These are phyloP conservation scores for Carex scoparia DNA, from an alignment of 176 grass and related monocot species.

Conservation along the genomic window DNA sequence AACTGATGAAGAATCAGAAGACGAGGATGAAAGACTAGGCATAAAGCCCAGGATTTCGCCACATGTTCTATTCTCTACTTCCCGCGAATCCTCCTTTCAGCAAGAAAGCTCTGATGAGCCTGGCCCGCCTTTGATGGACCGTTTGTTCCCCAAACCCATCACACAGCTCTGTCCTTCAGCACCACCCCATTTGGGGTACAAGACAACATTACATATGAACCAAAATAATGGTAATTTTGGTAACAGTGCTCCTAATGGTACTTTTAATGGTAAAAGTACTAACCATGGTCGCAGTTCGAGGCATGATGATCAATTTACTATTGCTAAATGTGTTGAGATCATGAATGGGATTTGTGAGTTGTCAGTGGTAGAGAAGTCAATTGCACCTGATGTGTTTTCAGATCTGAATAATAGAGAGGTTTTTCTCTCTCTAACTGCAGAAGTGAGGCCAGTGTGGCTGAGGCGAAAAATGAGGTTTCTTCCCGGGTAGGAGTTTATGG, in stretches of 20 bases:
- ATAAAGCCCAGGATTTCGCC: slow-evolving; percentile 14
- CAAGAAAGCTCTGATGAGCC: slow-evolving; percentile 45
- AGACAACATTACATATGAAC: slow-evolving; percentile 22
- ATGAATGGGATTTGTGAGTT: slow-evolving; percentile 60
- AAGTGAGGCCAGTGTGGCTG: slow-evolving; percentile 64
- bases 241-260: slow-evolving; percentile 39
- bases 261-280: background rate
- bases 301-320: slow-evolving; percentile 51
- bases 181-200: slow-evolving; percentile 45
- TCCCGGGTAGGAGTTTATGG: slow-evolving; percentile 17
- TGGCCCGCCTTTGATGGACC: slow-evolving; percentile 32
- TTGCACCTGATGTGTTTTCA: slow-evolving; percentile 70
- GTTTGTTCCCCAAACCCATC: slow-evolving; percentile 33
- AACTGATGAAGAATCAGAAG: slow-evolving; percentile 24
- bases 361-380: slow-evolving; percentile 59
- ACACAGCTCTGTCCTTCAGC: slow-evolving; percentile 35
- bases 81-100: slow-evolving; percentile 65
- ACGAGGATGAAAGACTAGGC: slow-evolving; percentile 14
- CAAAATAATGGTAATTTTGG: slow-evolving; percentile 36
- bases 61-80: slow-evolving; percentile 51
- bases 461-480: slow-evolving; percentile 71
- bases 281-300: slow-evolving; percentile 2
- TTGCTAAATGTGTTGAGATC: slow-evolving; percentile 54
- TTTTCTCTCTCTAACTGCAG: slow-evolving; percentile 46
- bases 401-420: slow-evolving; percentile 54